Base-by-base conservation (phyloP, 2,329 filamentous ascomycete genomes). In the Elsinoe ampelina region DNA sequence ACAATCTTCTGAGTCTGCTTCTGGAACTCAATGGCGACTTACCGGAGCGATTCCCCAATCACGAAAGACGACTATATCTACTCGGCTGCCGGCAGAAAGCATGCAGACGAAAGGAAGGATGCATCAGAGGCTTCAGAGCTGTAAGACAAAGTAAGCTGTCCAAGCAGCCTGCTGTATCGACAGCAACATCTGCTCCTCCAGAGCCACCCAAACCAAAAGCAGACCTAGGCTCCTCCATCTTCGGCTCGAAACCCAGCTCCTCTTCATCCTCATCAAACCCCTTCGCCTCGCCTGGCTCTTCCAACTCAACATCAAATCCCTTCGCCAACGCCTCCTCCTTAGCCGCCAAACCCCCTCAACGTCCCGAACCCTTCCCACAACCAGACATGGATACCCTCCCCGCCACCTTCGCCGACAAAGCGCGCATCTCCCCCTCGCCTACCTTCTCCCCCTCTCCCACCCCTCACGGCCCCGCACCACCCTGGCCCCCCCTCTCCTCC, bases 1-100 rank as follows among this genome's bases (percentile, higher is more conserved):
- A 89, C 63, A 81, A 84, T 54, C 73, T 89, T 54, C 89, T 96
- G 82, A 84, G 83, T 1, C 79, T 97, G 10, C 80, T 98, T 2
- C 80, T 98, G 47, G 90, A 98, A 71, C 80, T 98, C 26, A 89
- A 98, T 71, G 91, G 83, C 65, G 90, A 96, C 68, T 79, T 97
- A 2, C 91, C 90, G 12, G 86, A 92, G 57, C 80, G 83, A 50
- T 96, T 95, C 66, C 87, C 90, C 1, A 83, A 85, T 57, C 89
- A 97, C 71, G 89, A 96, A 66, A 80, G 93, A 63, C 82, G 92
- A 60, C 70, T 98, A 15, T 97, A 96, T 67, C 77, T 98, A 11
- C 90, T 95, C 70, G 81, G 81, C 15, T 98, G 93, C 71, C 80
- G 83, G 58, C 80, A 82, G 62, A 88, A 87, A 69, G 76, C 82